Conservation (phyloP, 768 basidiomycete genomes). For the Cystobasidium onofrii region DNA sequence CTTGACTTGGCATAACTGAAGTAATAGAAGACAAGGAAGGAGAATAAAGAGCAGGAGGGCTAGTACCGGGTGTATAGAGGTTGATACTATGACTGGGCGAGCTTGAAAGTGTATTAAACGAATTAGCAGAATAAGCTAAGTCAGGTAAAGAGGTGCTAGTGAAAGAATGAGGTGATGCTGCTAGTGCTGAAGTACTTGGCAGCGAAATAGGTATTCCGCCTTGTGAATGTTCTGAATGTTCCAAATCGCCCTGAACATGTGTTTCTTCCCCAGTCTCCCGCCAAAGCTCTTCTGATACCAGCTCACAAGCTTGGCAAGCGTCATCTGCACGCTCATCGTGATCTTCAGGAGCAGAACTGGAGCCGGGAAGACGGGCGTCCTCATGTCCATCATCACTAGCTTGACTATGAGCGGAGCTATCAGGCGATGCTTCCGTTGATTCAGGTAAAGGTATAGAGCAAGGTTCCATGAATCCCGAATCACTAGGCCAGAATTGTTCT, state of each 20-base stretch:
- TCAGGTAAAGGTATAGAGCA: not conserved
- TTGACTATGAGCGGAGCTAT: not conserved
- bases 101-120: not conserved
- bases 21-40: not conserved
- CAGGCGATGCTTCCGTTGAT: not conserved
- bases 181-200: not conserved
- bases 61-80: not conserved
- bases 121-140: not conserved
- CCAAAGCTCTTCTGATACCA: not conserved
- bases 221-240: not conserved
- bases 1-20: not conserved
- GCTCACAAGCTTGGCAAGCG: not conserved
- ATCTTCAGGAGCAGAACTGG: not conserved
- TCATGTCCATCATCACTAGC: not conserved
- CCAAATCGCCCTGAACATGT: not conserved
- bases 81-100: not conserved
- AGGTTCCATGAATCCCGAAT: slow-evolving; percentile 23
- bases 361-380: not conserved
- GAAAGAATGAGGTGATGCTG: not conserved
- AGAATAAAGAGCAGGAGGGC: not conserved
- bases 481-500: not conserved
- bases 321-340: not conserved
- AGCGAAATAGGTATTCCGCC: not conserved
- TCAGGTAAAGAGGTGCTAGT: not conserved
- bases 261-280: not conserved